phyloP scores from a whole-genome alignment of 2,329 filamentous ascomycete species.

The Aspergillus tanneri region DNA sequence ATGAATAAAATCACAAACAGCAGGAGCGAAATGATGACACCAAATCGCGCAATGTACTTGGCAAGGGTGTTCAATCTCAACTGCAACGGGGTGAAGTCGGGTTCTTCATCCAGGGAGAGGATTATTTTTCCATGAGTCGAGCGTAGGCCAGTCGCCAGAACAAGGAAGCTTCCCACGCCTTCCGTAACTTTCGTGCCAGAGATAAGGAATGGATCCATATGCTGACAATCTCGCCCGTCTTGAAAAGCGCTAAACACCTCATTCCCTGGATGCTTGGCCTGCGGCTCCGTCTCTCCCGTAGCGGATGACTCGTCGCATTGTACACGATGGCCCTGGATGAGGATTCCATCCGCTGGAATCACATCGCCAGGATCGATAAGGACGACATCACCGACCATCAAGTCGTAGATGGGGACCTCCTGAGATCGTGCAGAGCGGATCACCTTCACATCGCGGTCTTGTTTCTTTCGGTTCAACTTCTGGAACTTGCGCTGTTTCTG shows the following conservation, averaged over 20 bases:
- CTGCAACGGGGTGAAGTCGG: slow-evolving; percentile 72
- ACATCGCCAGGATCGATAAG: slow-evolving; percentile 56
- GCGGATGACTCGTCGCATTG: slow-evolving; percentile 24
- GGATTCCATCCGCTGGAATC: slow-evolving; percentile 66
- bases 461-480: slow-evolving; percentile 62
- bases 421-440: slow-evolving; percentile 62
- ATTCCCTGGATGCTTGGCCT: slow-evolving; percentile 12
- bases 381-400: slow-evolving; percentile 44
- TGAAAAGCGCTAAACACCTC: too few relatives aligned
- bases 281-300: slow-evolving; percentile 20
- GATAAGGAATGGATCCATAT: slow-evolving; percentile 72
- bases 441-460: slow-evolving; percentile 67
- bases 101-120: slow-evolving; percentile 70
- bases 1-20: slow-evolving; percentile 71
- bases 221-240: too few relatives aligned
- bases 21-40: slow-evolving; percentile 64
- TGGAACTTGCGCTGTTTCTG: slow-evolving; percentile 72
- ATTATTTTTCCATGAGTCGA: slow-evolving; percentile 72
- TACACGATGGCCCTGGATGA: slow-evolving; percentile 55
- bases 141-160: slow-evolving; percentile 70
- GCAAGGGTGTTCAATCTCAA: slow-evolving; percentile 71
- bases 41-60: slow-evolving; percentile 70
- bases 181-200: slow-evolving; percentile 72
- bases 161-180: slow-evolving; percentile 69
- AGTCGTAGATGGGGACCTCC: slow-evolving; percentile 50